These are phyloP conservation scores for Cyclotella cryptica DNA, from an alignment of 108 stramenopile species.

Conservation along the genomic window DNA sequence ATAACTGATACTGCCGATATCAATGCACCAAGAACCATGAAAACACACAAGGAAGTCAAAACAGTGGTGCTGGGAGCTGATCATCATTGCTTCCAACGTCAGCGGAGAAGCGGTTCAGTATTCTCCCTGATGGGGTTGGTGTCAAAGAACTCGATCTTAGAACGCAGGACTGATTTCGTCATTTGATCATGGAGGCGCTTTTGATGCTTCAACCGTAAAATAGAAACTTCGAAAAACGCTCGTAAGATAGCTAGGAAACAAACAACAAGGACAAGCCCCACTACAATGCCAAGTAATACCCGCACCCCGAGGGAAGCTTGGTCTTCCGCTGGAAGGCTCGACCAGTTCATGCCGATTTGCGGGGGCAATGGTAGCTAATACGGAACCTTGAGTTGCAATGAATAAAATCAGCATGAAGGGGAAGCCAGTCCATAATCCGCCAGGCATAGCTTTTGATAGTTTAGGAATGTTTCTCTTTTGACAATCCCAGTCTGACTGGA, in stretches of 20 bases:
- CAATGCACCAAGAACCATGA: conserved; percentile 78
- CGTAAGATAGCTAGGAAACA: conserved; percentile 59
- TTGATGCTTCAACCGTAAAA: conserved; percentile 69
- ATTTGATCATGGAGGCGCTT: conserved; percentile 81
- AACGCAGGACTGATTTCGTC: conserved; percentile 79
- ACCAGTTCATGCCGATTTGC: conserved; percentile 80
- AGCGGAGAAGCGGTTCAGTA: conserved; percentile 80
- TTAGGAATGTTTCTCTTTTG: conserved; percentile 66
- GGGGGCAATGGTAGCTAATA: conserved; percentile 63
- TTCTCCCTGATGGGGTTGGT: conserved; percentile 92
- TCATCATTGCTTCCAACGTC: conserved; percentile 90
- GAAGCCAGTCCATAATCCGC: conserved; percentile 60
- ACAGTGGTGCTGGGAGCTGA: conserved; percentile 67
- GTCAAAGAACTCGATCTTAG: conserved; percentile 91
- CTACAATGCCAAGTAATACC: conserved; percentile 58
- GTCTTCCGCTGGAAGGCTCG: conserved; percentile 51
- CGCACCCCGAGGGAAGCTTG: conserved; percentile 58
- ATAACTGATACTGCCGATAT: conserved; percentile 66
- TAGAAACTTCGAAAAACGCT: conserved; percentile 61
- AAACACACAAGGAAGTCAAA: conserved; percentile 78
- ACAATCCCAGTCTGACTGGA: conserved; percentile 78
- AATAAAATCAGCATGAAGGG: conserved; percentile 64
- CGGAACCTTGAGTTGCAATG: conserved; percentile 63
- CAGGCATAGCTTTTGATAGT: conserved; percentile 77
- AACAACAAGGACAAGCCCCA: conserved; percentile 54